phyloP scores from a whole-genome alignment of 768 basidiomycete genomes.

The Hypholoma sublateritium region DNA sequence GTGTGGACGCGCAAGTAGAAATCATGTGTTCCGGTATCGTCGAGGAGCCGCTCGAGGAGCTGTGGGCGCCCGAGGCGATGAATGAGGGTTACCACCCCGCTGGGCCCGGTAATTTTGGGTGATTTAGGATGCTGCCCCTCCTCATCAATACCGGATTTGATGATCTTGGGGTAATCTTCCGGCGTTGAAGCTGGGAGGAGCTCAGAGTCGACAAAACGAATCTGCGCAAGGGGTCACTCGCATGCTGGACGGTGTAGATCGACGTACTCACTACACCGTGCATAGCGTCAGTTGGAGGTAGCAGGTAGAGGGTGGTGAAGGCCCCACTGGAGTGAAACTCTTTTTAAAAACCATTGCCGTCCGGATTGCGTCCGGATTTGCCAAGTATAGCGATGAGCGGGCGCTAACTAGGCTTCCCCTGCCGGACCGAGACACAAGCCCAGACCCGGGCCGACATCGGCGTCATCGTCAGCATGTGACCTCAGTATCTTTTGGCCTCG shows the following conservation, averaged over 20 bases:
- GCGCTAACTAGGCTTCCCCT: neutral
- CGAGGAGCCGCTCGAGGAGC: conserved; percentile 22
- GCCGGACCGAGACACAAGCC: neutral
- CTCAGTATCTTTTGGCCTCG: neutral
- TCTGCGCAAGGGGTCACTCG: neutral
- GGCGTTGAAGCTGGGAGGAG: conserved; percentile 21
- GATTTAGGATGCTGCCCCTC: conserved; percentile 24
- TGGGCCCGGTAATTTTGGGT: conserved; percentile 18
- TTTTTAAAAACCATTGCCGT: neutral
- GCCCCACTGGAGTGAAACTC: neutral
- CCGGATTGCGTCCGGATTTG: neutral
- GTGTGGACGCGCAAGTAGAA: conserved; percentile 13
- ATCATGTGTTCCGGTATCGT: conserved; percentile 16
- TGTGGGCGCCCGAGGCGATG: conserved; percentile 18
- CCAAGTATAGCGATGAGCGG: neutral
- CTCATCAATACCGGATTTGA: conserved; percentile 25
- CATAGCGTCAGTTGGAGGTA: neutral
- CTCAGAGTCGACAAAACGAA: conserved; percentile 21
- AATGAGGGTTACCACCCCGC: conserved; percentile 20
- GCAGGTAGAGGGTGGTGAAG: neutral
- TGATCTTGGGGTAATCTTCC: conserved; percentile 24
- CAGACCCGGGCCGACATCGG: neutral
- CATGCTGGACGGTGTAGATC: neutral
- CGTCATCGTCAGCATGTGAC: neutral
- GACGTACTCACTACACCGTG: conserved; percentile 15